These are phyloP conservation scores for Pythium rhizo-oryzae DNA, from an alignment of 352 stramenopile species.

Conservation along the genomic window DNA sequence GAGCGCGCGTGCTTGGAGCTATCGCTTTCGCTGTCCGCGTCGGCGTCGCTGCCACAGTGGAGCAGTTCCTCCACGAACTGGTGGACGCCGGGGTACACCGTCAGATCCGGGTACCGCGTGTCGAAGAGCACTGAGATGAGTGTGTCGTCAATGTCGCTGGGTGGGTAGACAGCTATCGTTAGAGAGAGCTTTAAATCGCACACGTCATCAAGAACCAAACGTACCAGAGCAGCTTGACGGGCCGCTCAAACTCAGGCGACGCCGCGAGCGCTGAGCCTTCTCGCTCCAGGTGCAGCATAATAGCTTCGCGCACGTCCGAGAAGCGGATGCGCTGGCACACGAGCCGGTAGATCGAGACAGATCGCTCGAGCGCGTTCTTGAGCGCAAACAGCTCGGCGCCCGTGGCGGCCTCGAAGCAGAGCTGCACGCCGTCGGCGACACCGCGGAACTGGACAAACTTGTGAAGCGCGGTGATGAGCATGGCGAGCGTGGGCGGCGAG, in stretches of 20 bases:
- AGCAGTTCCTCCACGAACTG: conserved; percentile 83
- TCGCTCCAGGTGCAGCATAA: conserved; percentile 67
- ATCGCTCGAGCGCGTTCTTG: conserved; percentile 71
- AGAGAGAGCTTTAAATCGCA: not conserved
- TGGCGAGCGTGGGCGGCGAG: conserved; percentile 41
- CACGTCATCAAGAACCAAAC: conserved; percentile 3
- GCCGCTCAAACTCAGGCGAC: conserved; percentile 41
- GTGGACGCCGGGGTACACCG: conserved; percentile 80
- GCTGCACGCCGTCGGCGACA: conserved; percentile 57
- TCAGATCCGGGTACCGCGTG: conserved; percentile 78
- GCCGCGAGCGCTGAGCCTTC: conserved; percentile 41
- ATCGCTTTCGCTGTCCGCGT: conserved; percentile 3
- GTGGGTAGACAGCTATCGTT: no score
- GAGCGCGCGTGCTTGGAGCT: conserved; percentile 27
- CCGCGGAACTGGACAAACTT: conserved; percentile 49
- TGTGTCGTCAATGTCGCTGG: conserved; percentile 84
- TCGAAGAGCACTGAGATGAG: conserved; percentile 80
- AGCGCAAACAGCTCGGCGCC: conserved; percentile 50
- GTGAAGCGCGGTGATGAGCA: conserved; percentile 59
- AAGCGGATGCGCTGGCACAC: conserved; percentile 67
- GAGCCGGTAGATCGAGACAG: conserved; percentile 68
- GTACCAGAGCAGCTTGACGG: conserved; percentile 74
- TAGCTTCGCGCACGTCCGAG: conserved; percentile 43
- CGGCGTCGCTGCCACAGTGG: conserved; percentile 26
- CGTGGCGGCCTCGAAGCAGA: conserved; percentile 55